phyloP scores from a whole-genome alignment of 192 early-diverging fungal species.

The Spinellus fusiger region DNA sequence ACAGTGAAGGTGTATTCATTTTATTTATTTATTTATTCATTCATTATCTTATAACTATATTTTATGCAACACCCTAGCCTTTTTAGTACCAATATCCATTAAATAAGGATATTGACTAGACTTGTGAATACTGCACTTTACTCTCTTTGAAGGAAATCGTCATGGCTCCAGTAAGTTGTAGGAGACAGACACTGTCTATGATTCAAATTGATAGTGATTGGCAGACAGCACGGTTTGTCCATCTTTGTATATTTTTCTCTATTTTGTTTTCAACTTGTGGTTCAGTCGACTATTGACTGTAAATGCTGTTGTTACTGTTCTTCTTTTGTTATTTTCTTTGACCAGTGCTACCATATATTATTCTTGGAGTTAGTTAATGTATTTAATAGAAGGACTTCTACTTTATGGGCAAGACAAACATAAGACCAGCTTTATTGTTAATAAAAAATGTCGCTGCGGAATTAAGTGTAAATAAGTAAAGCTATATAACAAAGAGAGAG shows the following conservation, averaged over 20 bases:
- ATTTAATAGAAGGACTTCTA: no score
- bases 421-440: no score
- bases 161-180: not conserved
- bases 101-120: not conserved
- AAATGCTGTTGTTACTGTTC: not conserved
- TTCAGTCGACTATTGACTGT: no score
- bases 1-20: no score
- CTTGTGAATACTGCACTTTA: not conserved
- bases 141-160: conserved; percentile 25
- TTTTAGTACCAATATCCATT: not conserved
- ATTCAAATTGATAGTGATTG: conserved; percentile 15
- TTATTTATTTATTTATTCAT: no score
- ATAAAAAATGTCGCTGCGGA: no score
- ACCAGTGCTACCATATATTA: not conserved
- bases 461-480: no score
- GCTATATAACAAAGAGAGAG: no score
- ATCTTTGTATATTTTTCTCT: not conserved
- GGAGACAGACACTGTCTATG: conserved; percentile 21
- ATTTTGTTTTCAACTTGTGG: conserved; percentile 1
- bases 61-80: no score
- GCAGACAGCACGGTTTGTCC: not conserved
- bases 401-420: no score
- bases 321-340: not conserved
- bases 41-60: no score
- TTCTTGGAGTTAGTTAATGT: no score